phyloP scores from a whole-genome alignment of 768 basidiomycete genomes.

The Rhodotorula toruloides region DNA sequence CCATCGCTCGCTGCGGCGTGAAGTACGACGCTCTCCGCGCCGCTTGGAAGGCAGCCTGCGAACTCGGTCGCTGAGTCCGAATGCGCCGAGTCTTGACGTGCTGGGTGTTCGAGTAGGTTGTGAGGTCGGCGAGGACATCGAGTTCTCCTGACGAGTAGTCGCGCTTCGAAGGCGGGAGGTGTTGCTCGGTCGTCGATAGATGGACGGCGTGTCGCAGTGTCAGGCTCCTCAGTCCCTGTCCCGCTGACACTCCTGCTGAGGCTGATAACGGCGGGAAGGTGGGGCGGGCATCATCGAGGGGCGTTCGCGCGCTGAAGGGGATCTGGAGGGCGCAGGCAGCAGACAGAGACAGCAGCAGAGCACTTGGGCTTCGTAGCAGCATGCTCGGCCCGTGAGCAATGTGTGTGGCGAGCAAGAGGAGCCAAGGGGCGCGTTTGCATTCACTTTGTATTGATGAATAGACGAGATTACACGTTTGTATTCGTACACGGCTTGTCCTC shows the following conservation, averaged over 20 bases:
- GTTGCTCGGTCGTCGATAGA: not conserved
- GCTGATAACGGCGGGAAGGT: not conserved
- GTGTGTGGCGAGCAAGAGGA: not conserved
- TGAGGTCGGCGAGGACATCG: not conserved
- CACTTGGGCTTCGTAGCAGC: not conserved
- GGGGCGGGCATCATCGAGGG: slow-evolving; percentile 2
- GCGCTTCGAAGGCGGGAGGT: slow-evolving; percentile 11
- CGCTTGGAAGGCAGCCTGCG: slow-evolving; percentile 30
- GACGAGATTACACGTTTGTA: too few relatives aligned
- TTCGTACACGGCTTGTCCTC: not conserved
- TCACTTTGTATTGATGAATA: too few relatives aligned
- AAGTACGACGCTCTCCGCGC: slow-evolving; percentile 12
- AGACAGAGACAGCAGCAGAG: not conserved
- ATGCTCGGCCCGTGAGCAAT: slow-evolving; percentile 7
- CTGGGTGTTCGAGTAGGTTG: slow-evolving; percentile 10
- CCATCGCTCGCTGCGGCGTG: not conserved
- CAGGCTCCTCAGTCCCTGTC: not conserved
- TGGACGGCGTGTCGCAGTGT: slow-evolving; percentile 29
- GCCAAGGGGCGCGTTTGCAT: too few relatives aligned
- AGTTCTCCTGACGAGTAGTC: slow-evolving; percentile 18
- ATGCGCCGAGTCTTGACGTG: not conserved
- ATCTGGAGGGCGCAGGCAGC: slow-evolving; percentile 22
- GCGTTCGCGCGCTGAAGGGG: slow-evolving; percentile 11
- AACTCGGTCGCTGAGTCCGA: slow-evolving; percentile 5
- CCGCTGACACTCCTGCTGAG: not conserved